Conservation (phyloP, 1,139 yeast genomes). For the Saccharomyces hybrid region DNA sequence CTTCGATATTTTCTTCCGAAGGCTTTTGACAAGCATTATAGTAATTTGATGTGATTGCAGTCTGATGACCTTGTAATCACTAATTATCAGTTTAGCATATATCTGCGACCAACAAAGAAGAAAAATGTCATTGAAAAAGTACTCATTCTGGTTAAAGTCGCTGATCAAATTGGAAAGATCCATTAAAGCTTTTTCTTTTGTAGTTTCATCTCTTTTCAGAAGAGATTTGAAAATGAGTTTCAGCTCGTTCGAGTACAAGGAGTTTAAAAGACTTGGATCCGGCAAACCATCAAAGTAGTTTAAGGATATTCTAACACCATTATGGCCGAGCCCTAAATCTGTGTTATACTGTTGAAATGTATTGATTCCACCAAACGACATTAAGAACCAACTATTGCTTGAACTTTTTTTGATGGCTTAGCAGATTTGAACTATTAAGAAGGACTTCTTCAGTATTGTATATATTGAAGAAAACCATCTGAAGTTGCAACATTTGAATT, state of each 20-base stretch:
- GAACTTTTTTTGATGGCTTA: neutral
- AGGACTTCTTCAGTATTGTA: too few relatives aligned
- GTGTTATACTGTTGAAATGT: slow-evolving; percentile 22
- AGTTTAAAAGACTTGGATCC: slow-evolving; percentile 42
- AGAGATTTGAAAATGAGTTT: slow-evolving; percentile 65
- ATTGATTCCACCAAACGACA: slow-evolving; percentile 28
- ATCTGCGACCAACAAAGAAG: slow-evolving; percentile 69
- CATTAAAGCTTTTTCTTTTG: slow-evolving; percentile 69
- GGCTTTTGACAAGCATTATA: slow-evolving; percentile 38
- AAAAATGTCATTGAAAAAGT: slow-evolving; percentile 37
- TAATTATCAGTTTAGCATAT: slow-evolving; percentile 71
- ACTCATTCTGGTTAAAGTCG: slow-evolving; percentile 27
- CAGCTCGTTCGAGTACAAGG: slow-evolving; percentile 48
- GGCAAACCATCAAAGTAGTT: slow-evolving; percentile 76
- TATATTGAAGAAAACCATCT: neutral
- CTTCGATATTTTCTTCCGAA: slow-evolving; percentile 56
- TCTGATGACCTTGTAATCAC: slow-evolving; percentile 60
- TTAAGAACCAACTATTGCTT: slow-evolving; percentile 4
- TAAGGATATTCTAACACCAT: slow-evolving; percentile 61
- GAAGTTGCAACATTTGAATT: neutral
- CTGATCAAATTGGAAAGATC: slow-evolving; percentile 41
- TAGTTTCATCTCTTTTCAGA: slow-evolving; percentile 69
- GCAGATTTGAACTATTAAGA: neutral
- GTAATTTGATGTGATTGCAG: slow-evolving; percentile 56
- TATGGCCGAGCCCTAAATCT: slow-evolving; percentile 33